Evolutionary conservation across 305 asterid genomes (phyloP).

Genomic region (Ilex paraguariensis): DNA sequence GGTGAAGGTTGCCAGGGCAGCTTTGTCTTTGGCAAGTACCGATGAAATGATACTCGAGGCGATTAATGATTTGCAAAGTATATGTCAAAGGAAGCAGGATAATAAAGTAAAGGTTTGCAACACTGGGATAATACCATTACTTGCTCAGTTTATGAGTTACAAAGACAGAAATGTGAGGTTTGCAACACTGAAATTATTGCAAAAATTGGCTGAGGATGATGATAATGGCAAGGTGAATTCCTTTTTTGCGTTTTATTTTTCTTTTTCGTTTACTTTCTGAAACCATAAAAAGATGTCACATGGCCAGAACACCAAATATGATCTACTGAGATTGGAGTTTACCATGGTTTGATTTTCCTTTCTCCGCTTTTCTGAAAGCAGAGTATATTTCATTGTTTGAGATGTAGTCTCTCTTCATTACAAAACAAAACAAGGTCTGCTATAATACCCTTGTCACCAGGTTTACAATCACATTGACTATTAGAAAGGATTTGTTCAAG

Average conservation of each 20-base stretch:
- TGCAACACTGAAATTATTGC: conserved; percentile 40
- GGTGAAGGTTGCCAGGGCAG: conserved; percentile 65
- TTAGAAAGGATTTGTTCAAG: no score
- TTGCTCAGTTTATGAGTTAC: conserved; percentile 43
- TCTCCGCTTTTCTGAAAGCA: no score
- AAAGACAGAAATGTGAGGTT: conserved; percentile 50
- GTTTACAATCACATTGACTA: no score
- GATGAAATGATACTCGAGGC: conserved; percentile 68
- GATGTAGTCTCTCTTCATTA: no score
- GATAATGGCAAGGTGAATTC: conserved; percentile 49
- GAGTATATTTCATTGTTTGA: no score
- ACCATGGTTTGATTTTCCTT: no score
- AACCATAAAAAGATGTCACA: background rate
- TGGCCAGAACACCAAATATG: no score
- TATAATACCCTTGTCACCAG: no score
- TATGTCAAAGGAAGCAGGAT: conserved; percentile 43
- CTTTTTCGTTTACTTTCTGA: background rate
- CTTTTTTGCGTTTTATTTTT: background rate
- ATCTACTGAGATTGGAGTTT: no score
- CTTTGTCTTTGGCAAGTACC: conserved; percentile 59
- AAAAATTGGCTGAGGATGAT: conserved; percentile 57
- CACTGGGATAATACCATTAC: conserved; percentile 59
- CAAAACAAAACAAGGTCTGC: no score
- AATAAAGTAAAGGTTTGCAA: conserved; percentile 54
- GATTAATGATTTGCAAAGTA: conserved; percentile 42